Percentiles rank a stretch among this genome's conserved stretches.
Conservation (phyloP, 257 asterid species). For the Misopates orontium region DNA sequence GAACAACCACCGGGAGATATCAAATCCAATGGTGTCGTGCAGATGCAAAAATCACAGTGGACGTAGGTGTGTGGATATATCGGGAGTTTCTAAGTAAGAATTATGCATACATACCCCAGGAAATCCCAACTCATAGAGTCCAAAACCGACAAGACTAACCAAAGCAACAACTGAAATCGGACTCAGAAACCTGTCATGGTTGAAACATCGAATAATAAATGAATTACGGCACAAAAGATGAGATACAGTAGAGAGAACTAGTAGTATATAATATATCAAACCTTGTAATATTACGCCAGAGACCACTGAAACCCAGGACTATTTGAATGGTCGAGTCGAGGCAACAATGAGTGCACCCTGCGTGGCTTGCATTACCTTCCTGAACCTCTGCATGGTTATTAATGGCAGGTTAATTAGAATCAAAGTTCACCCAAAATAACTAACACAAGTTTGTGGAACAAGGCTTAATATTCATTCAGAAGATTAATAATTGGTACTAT, state of each 20-base stretch:
- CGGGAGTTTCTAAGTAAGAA: slow-evolving; percentile 7
- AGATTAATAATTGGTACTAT: not conserved
- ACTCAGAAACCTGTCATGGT: slow-evolving; percentile 63
- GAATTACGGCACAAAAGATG: no score
- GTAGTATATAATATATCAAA: slow-evolving; percentile 24
- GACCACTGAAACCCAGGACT: slow-evolving; percentile 88
- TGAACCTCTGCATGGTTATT: slow-evolving; percentile 37
- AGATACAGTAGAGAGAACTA: not conserved
- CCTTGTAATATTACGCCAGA: slow-evolving; percentile 80
- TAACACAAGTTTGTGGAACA: not conserved
- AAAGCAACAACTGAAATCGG: slow-evolving; percentile 92
- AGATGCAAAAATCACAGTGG: no score
- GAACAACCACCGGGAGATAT: slow-evolving; percentile 25
- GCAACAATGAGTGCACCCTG: slow-evolving; percentile 88
- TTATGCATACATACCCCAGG: slow-evolving; percentile 96
- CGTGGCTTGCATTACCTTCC: slow-evolving; percentile 80
- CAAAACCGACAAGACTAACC: slow-evolving; percentile 87
- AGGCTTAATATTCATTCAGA: slow-evolving; percentile 5
- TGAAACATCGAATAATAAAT: slow-evolving; percentile 2
- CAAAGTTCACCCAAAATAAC: not conserved
- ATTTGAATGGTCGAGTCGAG: slow-evolving; percentile 80
- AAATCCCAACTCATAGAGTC: slow-evolving; percentile 87
- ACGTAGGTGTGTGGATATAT: no score
- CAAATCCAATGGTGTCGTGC: not conserved
- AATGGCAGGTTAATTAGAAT: slow-evolving; percentile 2